These are phyloP conservation scores for Saturnispora sekii DNA, from an alignment of 805 yeast species.

Conservation along the genomic window DNA sequence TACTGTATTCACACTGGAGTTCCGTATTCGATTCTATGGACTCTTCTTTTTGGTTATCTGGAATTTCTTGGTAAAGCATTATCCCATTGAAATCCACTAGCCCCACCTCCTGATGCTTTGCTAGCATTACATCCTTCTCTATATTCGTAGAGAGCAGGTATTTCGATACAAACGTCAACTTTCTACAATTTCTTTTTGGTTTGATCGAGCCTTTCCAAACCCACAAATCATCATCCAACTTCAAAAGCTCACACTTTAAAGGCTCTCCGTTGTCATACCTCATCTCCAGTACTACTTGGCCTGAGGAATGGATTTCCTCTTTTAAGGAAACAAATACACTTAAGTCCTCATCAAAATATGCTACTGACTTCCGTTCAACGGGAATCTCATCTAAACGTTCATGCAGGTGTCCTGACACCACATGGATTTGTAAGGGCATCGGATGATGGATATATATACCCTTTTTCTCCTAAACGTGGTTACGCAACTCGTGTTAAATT, in stretches of 20 bases:
- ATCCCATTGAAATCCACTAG: slow-evolving; percentile 1
- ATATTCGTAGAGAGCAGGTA: not conserved
- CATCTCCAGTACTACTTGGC: not conserved
- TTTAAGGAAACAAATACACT: slow-evolving; percentile 4
- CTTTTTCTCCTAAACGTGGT: too few relatives aligned
- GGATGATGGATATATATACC: not conserved
- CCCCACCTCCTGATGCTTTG: not conserved
- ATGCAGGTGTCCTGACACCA: slow-evolving; percentile 1
- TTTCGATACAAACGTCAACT: not conserved
- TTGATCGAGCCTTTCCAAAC: slow-evolving; percentile 1
- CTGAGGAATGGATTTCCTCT: not conserved
- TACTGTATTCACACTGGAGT: slow-evolving; percentile 3
- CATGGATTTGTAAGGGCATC: slow-evolving; percentile 1
- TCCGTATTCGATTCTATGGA: not conserved
- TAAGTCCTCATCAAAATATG: slow-evolving; percentile 16
- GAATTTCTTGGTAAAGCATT: not conserved
- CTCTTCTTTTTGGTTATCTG: not conserved
- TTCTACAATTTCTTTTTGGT: slow-evolving; percentile 1
- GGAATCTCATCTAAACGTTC: not conserved
- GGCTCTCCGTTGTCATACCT: slow-evolving; percentile 1
- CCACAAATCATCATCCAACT: not conserved
- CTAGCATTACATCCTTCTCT: not conserved
- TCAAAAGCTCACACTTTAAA: not conserved
- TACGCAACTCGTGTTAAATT: too few relatives aligned
- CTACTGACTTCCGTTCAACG: slow-evolving; percentile 31